A percentile compares a stretch with the other conserved stretches of the same genome.
Evolutionary conservation across 306 rosid species (phyloP).

Genomic region (Citrullus amarus): DNA sequence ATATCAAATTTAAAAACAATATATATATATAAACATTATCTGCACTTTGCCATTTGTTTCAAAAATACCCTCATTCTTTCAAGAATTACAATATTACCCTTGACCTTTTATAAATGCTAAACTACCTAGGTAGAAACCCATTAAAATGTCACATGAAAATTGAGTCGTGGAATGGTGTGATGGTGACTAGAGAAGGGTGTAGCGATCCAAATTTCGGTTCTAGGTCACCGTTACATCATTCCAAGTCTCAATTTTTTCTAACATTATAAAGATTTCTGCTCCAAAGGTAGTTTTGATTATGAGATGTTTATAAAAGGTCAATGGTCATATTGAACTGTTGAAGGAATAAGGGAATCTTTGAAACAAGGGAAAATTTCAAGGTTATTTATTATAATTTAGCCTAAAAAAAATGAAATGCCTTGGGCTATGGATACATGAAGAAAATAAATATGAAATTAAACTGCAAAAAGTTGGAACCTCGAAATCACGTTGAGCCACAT

Average conservation of each 20-base stretch:
- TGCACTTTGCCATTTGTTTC: not conserved
- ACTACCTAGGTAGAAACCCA: not conserved
- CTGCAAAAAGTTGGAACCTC: constrained; percentile 38
- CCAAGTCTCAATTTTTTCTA: not conserved
- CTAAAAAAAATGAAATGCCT: not conserved
- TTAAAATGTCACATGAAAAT: not conserved
- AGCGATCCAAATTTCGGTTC: not conserved
- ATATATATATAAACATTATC: not conserved
- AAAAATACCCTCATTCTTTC: not conserved
- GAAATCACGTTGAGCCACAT: constrained; percentile 75
- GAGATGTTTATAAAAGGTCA: too few species aligned
- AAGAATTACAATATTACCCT: not conserved
- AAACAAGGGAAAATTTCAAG: not conserved
- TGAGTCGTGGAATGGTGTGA: not conserved
- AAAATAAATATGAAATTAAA: not conserved
- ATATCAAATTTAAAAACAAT: not conserved
- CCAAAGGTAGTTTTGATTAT: not conserved
- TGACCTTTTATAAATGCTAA: not conserved
- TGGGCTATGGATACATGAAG: not conserved
- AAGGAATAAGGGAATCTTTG: not conserved
- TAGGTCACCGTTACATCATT: not conserved
- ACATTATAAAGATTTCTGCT: too few species aligned
- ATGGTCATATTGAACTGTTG: not conserved
- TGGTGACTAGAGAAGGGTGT: not conserved
- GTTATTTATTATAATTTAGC: not conserved